Base-by-base conservation (phyloP, 371 early-diverging fungal genomes). In the Massospora cicadina region DNA sequence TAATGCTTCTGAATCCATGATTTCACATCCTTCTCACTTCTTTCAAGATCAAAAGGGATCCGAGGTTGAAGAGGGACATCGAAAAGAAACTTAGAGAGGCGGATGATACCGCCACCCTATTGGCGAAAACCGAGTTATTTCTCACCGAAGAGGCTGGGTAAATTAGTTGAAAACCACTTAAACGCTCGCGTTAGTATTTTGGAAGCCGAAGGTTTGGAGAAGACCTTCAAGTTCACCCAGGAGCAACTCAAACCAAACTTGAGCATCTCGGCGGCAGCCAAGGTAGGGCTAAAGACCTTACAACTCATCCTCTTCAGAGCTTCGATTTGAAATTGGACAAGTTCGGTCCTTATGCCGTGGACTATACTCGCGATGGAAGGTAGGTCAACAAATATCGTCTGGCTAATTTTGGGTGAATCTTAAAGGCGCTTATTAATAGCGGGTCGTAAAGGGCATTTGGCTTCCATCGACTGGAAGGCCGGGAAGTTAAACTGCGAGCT, bases 361-460 rank as follows among this genome's bases (percentile, higher is more conserved):
- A 92, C 71, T 97, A 97, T 76, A 90, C 97, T 32, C 79, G 84
- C 23, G 92, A 94, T 75, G 98, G 98, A 63, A 71, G 79, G 77
- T 78, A 70, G 33, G 60, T 23, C 17, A 13, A 1, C 21, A 30
- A 33, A 17, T 23, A n/a, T 70, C 28, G 54, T 60, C 28, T 25
- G 12, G 2, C 1, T 29, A 29, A 17, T 64, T 29, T 33, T 32
- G 59, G 24, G 5, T 33, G 57, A n/a, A 21, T 29, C 54, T 33
- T 54, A 25, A 68, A 79, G 83, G 59, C 77, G 87, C 69, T 68
- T 96, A 68, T 75, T 96, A 60, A 79, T 98, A 33, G 93, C 88
- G 61, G 98, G 93, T 7, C 76, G 82, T 30, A 90, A 87, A 68
- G 98, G 98, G 29, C 98, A 92, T 74, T 69, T 95, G 63, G 90